phyloP scores from a whole-genome alignment of 1,284 basidiomycete genomes.

The Vanrija sp. region DNA sequence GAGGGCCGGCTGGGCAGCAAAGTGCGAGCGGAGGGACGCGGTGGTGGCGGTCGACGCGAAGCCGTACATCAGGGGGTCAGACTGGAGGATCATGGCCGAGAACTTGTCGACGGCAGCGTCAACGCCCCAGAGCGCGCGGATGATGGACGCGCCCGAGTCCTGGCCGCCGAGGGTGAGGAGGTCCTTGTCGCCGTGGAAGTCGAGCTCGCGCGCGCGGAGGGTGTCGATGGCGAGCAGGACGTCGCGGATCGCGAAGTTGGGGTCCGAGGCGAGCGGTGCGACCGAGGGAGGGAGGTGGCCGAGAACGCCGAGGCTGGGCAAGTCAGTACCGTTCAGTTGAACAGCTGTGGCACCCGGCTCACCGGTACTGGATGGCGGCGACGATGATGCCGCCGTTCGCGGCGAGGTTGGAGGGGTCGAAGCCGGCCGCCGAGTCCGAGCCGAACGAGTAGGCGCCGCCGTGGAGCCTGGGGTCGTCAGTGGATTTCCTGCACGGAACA shows the following conservation, averaged over 20 bases:
- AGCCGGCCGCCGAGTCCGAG: conserved; percentile 62
- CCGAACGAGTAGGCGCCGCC: conserved; percentile 78
- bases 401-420: conserved; percentile 47
- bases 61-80: conserved; percentile 71
- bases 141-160: conserved; percentile 75
- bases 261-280: conserved; percentile 57
- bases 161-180: conserved; percentile 82
- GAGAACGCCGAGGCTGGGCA: conserved; percentile 47
- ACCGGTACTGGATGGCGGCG: no score
- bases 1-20: conserved; percentile 54
- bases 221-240: conserved; percentile 65
- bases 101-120: conserved; percentile 54
- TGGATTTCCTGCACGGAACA: no score
- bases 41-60: conserved; percentile 61
- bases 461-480: conserved; percentile 55
- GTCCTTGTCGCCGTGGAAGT: conserved; percentile 60
- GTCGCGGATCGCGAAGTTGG: conserved; percentile 70
- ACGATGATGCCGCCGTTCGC: no score
- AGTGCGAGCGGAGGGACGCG: conserved; percentile 55
- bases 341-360: no score
- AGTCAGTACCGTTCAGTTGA: no score
- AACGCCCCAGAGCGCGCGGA: conserved; percentile 65
- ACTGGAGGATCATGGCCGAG: conserved; percentile 66
- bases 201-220: conserved; percentile 49
- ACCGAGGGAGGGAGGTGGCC: conserved; percentile 57